Percentiles rank a stretch among this genome's conserved stretches.
phyloP scores from a whole-genome alignment of 495 filamentous ascomycete species.

The Penicilliopsis zonata region DNA sequence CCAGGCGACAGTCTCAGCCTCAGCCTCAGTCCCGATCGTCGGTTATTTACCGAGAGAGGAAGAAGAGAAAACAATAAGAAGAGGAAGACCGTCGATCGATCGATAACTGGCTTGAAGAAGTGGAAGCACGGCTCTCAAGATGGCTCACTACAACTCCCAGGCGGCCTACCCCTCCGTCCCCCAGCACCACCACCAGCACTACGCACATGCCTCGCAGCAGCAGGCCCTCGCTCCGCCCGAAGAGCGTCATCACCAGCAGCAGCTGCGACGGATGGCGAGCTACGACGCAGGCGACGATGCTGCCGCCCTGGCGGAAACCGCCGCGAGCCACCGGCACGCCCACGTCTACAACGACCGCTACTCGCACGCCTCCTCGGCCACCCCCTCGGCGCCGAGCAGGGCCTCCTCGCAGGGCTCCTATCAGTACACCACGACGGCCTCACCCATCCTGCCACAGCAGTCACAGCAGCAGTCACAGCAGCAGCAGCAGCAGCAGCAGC shows the following conservation, averaged over 20 bases:
- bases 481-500: too few species aligned
- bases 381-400: conserved; percentile 31
- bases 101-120: too few species aligned
- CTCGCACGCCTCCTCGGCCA: conserved; percentile 5
- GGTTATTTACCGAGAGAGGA: too few species aligned
- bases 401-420: conserved; percentile 37
- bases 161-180: conserved; percentile 23
- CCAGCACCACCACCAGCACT: conserved; percentile 12
- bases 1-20: too few species aligned
- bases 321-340: conserved; percentile 23
- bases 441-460: too few species aligned
- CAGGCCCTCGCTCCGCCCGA: conserved; percentile 13
- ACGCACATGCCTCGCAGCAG: conserved; percentile 9
- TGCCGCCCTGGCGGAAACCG: conserved; percentile 26
- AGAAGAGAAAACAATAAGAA: too few species aligned
- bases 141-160: conserved; percentile 11
- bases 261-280: conserved; percentile 51
- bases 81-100: too few species aligned
- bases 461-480: too few species aligned
- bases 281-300: conserved; percentile 74
- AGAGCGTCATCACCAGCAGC: too few species aligned
- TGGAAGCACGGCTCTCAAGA: too few species aligned
- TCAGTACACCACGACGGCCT: too few species aligned
- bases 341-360: conserved; percentile 4
- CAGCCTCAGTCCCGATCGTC: too few species aligned